A percentile compares a stretch with the other conserved stretches of the same genome.
phyloP scores from a whole-genome alignment of 345 rosid species.

The Alliaria petiolata region DNA sequence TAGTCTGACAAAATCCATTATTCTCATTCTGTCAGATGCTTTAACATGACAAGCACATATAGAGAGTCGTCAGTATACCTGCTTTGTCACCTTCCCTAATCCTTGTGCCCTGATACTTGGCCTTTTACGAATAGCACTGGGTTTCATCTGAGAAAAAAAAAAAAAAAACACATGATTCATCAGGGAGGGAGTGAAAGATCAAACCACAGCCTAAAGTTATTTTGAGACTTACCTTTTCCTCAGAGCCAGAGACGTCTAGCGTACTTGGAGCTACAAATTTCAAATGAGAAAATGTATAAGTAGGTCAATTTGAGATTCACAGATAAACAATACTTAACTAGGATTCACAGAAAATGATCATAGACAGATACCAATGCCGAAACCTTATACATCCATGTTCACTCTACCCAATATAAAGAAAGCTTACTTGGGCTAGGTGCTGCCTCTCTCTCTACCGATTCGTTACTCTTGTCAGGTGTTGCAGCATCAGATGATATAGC shows the following conservation, averaged over 20 bases:
- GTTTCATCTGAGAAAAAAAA: conserved; percentile 40
- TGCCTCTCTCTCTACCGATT: conserved; percentile 26
- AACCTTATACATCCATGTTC: not conserved
- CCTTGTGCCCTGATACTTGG: conserved; percentile 43
- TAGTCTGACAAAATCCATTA: not conserved
- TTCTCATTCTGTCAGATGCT: conserved; percentile 1
- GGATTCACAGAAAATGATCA: not conserved
- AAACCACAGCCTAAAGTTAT: conserved; percentile 4
- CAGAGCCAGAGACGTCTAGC: conserved; percentile 37
- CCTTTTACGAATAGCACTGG: conserved; percentile 45
- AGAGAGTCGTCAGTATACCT: conserved; percentile 30
- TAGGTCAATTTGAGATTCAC: not conserved
- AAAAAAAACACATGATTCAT: conserved; percentile 14
- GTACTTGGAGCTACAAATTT: conserved; percentile 46
- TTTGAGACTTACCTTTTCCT: conserved; percentile 47
- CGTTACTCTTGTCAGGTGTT: conserved; percentile 34
- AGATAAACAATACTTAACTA: not conserved
- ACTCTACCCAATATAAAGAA: not conserved
- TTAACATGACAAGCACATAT: conserved; percentile 2
- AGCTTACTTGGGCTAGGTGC: conserved; percentile 46
- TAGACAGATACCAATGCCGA: not conserved
- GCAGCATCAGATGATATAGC: conserved; percentile 27
- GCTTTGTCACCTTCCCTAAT: conserved; percentile 43
- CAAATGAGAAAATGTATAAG: not conserved
- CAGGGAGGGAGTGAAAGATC: conserved; percentile 3